phyloP scores from a whole-genome alignment of 768 basidiomycete genomes.

The Psilocybe azurescens region DNA sequence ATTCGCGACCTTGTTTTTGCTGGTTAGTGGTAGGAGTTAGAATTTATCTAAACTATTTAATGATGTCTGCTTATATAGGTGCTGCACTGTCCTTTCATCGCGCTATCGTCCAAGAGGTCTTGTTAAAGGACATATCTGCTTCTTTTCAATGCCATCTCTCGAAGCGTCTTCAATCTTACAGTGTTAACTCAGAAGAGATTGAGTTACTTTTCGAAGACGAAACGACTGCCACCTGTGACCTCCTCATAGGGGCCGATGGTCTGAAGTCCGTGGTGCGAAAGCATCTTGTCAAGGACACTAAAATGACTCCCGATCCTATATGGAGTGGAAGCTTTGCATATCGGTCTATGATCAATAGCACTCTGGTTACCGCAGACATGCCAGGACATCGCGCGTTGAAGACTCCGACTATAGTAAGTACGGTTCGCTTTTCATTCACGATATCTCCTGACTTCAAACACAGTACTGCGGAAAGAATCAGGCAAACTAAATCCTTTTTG shows the following conservation, averaged over 20 bases:
- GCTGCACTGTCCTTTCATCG: constrained; percentile 48
- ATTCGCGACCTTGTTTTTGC: constrained; percentile 33
- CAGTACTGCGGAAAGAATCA: constrained; percentile 39
- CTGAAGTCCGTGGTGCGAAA: constrained; percentile 40
- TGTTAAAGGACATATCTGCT: constrained; percentile 44
- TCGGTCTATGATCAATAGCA: constrained; percentile 39
- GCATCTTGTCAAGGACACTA: constrained; percentile 23
- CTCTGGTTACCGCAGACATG: constrained; percentile 28
- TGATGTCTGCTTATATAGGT: constrained; percentile 2
- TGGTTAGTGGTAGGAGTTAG: constrained; percentile 20
- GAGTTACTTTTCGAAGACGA: constrained; percentile 51
- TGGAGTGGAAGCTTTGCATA: constrained; percentile 50
- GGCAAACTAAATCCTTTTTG: constrained; percentile 8
- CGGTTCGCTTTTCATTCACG: no score
- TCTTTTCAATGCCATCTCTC: constrained; percentile 40
- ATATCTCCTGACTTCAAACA: neutral
- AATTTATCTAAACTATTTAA: neutral
- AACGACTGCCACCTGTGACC: constrained; percentile 48
- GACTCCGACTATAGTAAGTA: constrained; percentile 27
- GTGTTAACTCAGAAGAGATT: constrained; percentile 10
- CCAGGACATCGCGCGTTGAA: constrained; percentile 28
- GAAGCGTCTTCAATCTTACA: constrained; percentile 27
- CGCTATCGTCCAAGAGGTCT: constrained; percentile 50
- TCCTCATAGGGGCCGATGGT: constrained; percentile 48
- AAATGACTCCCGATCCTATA: constrained; percentile 29